Evolutionary conservation across 139 green algal genomes (phyloP).

Genomic region (Micromonas pusilla): DNA sequence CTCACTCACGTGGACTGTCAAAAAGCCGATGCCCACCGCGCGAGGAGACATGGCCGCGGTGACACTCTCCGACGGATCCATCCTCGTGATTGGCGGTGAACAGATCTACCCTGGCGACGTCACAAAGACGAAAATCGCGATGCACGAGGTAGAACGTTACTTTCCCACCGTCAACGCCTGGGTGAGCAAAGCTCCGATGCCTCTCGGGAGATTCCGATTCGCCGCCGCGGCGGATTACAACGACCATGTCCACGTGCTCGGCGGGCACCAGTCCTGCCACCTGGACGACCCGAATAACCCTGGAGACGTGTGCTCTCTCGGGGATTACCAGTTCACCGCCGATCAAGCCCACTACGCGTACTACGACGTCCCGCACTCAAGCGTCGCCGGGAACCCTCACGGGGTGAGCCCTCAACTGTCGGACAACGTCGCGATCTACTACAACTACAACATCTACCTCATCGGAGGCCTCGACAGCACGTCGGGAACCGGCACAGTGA

Average conservation of each 20-base stretch:
- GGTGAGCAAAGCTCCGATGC: conserved; percentile 22
- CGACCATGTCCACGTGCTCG: conserved; percentile 21
- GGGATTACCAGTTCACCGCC: neutral
- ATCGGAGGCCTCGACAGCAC: neutral
- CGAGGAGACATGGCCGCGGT: conserved; percentile 20
- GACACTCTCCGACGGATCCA: neutral
- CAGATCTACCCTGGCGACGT: conserved; percentile 14
- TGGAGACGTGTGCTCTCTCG: neutral
- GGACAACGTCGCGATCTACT: no score
- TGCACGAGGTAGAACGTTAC: conserved; percentile 24
- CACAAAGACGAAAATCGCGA: neutral
- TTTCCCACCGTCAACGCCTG: conserved; percentile 3
- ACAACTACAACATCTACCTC: no score
- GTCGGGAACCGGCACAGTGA: neutral
- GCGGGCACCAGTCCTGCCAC: conserved; percentile 13
- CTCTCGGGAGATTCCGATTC: conserved; percentile 19
- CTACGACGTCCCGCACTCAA: conserved; percentile 6
- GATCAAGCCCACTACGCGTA: conserved; percentile 10
- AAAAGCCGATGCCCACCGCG: neutral
- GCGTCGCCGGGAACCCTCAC: no score
- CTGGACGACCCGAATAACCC: conserved; percentile 11
- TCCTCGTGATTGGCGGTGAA: conserved; percentile 29
- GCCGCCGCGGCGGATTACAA: neutral
- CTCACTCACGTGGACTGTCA: neutral
- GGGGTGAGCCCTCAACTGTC: no score